These are phyloP conservation scores for Aspergillus ochraceus DNA, from an alignment of 2,329 filamentous ascomycete genomes.

Conservation along the genomic window DNA sequence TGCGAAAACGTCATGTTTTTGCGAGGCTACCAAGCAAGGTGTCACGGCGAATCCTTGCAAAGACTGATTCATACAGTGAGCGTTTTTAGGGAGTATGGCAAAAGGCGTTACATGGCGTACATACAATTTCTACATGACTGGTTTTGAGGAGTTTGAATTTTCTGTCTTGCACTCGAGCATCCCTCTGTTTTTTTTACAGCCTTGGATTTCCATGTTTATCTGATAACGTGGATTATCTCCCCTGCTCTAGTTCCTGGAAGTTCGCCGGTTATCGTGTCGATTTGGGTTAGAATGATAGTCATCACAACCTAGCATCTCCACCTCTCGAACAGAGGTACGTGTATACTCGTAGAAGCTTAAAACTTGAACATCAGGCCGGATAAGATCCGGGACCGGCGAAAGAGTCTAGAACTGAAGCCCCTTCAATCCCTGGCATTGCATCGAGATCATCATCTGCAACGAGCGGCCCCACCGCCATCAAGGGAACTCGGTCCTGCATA, in stretches of 20 bases:
- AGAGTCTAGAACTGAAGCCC: not conserved
- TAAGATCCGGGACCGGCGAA: not conserved
- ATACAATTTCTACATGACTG: not conserved
- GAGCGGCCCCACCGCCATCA: not conserved
- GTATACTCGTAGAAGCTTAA: not conserved
- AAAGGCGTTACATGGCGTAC: conserved; percentile 20
- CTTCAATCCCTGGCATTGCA: not conserved
- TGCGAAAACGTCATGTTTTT: not conserved
- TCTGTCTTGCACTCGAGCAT: conserved; percentile 4
- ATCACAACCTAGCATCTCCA: not conserved
- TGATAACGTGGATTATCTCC: not conserved
- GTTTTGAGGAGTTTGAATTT: not conserved
- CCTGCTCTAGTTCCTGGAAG: not conserved
- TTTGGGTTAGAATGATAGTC: conserved; percentile 8
- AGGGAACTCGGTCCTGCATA: not conserved
- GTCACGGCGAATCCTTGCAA: conserved; percentile 8
- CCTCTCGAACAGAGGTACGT: not conserved
- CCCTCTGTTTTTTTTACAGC: not conserved
- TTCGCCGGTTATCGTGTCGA: not conserved
- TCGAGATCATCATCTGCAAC: not conserved
- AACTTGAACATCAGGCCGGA: not conserved
- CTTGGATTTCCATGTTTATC: conserved; percentile 2
- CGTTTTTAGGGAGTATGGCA: conserved; percentile 19
- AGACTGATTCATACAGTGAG: conserved; percentile 19
- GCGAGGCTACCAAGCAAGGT: conserved; percentile 6